phyloP scores from a whole-genome alignment of 768 basidiomycete species.

The Podaxis sp. region DNA sequence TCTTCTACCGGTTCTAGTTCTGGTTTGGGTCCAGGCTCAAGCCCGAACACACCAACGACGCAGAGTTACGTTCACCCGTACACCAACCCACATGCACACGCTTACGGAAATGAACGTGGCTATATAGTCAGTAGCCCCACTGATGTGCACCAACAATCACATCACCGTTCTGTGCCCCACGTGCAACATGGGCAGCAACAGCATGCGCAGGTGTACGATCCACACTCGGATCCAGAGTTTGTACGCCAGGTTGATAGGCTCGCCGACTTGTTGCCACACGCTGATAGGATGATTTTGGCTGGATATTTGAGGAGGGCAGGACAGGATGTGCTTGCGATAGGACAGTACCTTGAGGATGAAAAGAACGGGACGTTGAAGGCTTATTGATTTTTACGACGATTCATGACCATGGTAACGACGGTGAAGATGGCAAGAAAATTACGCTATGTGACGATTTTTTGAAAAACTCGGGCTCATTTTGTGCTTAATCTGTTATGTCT shows the following conservation, averaged over 20 bases:
- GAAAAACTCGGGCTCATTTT: background rate
- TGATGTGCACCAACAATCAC: background rate
- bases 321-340: conserved; percentile 82
- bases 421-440: background rate
- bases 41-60: background rate
- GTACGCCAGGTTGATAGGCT: conserved; percentile 69
- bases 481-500: background rate
- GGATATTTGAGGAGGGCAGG: conserved; percentile 73
- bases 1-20: background rate
- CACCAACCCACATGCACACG: background rate
- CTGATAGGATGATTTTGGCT: conserved; percentile 62
- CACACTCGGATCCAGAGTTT: conserved; percentile 52
- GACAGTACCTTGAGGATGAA: conserved; percentile 82
- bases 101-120: background rate
- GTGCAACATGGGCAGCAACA: background rate
- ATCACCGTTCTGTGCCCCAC: background rate
- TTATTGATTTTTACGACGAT: conserved; percentile 21
- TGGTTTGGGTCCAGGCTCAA: background rate
- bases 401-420: background rate
- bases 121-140: background rate
- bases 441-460: background rate
- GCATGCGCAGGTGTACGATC: conserved; percentile 23
- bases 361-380: conserved; percentile 60
- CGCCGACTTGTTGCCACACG: conserved; percentile 67
- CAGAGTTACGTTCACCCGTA: conserved; percentile 11